phyloP scores from a whole-genome alignment of 257 asterid species.

The Anisodus tanguticus region DNA sequence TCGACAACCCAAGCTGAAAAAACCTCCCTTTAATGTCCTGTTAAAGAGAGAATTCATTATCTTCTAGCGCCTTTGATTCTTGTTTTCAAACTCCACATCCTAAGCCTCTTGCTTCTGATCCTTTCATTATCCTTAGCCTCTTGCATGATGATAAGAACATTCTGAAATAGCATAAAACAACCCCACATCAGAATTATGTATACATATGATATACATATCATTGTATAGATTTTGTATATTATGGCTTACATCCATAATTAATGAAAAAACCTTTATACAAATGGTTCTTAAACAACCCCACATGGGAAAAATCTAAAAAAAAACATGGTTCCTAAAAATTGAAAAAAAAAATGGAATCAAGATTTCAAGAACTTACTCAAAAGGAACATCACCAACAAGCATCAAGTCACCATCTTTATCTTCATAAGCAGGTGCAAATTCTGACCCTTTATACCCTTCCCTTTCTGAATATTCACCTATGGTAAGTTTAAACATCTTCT shows the following conservation, averaged over 20 bases:
- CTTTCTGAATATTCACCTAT: constrained; percentile 88
- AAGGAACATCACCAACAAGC: constrained; percentile 96
- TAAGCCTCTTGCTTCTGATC: constrained; percentile 74
- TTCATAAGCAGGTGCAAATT: constrained; percentile 89
- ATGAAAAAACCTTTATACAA: too few species aligned
- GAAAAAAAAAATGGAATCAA: neutral
- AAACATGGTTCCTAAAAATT: neutral
- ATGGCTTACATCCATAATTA: too few species aligned
- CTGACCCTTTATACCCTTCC: constrained; percentile 88
- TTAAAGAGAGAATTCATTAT: constrained; percentile 35
- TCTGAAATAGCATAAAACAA: constrained; percentile 45
- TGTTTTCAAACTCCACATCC: constrained; percentile 54
- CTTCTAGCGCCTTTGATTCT: neutral
- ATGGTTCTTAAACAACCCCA: too few species aligned
- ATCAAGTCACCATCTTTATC: constrained; percentile 91
- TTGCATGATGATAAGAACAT: constrained; percentile 81
- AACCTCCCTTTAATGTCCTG: constrained; percentile 32
- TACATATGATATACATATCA: too few species aligned
- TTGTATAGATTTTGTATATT: too few species aligned
- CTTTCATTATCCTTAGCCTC: constrained; percentile 81
- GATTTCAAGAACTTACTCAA: constrained; percentile 55
- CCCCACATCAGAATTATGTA: constrained; percentile 29
- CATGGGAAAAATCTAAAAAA: neutral
- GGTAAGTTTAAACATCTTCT: constrained; percentile 78
- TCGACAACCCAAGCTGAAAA: constrained; percentile 68